phyloP scores from a whole-genome alignment of 139 green algal genomes.

The Chlorella sp. region DNA sequence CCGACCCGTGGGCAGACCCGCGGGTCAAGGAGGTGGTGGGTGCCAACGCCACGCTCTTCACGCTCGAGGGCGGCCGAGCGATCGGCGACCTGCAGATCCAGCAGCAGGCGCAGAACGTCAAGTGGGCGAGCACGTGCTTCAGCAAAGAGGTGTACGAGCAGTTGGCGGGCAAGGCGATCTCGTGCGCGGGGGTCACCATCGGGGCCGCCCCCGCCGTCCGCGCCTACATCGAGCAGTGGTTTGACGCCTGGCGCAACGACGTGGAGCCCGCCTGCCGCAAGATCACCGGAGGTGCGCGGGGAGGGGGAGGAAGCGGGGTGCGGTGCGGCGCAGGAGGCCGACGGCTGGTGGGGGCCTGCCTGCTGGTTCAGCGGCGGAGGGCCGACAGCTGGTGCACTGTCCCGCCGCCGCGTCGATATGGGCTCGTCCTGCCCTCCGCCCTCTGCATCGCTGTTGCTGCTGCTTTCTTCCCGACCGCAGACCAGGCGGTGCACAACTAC shows the following conservation, averaged over 20 bases:
- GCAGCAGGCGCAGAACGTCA: constrained; percentile 15
- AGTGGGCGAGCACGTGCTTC: constrained; percentile 16
- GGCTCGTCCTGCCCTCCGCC: no score
- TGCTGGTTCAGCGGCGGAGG: no score
- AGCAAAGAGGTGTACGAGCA: background rate
- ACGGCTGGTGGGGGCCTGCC: no score
- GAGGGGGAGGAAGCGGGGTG: no score
- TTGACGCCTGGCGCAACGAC: no score
- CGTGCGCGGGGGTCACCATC: constrained; percentile 7
- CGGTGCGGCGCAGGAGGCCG: no score
- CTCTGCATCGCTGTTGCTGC: no score
- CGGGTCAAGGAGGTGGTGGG: constrained; percentile 12
- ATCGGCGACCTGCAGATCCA: constrained; percentile 12
- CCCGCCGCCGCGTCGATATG: no score
- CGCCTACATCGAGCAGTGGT: constrained; percentile 1
- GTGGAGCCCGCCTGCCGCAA: no score
- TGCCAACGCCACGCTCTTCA: constrained; percentile 25
- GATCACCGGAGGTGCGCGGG: no score
- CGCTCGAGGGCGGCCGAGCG: constrained; percentile 14
- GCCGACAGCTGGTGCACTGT: no score
- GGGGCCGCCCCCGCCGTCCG: constrained; percentile 6
- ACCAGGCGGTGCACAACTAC: constrained; percentile 30
- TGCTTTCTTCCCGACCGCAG: no score
- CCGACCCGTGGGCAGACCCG: constrained; percentile 13
- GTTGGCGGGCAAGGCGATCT: background rate